These are phyloP conservation scores for Pseudogymnoascus sp. DNA, from an alignment of 2,329 filamentous ascomycete genomes.

Conservation along the genomic window DNA sequence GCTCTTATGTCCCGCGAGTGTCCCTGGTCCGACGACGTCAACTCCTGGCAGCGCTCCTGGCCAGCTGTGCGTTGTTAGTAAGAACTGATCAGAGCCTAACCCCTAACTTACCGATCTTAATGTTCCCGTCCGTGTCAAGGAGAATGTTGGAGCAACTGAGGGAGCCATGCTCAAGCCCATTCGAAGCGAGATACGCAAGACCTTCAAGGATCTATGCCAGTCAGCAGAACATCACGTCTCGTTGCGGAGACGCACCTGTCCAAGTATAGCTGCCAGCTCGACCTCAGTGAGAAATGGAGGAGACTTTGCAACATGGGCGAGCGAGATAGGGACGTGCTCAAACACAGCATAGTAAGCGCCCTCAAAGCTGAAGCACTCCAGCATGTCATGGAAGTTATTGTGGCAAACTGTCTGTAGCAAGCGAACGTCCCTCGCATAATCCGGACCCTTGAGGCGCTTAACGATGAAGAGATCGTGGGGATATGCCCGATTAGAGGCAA, in stretches of 20 bases:
- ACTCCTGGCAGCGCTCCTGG: neutral
- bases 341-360: neutral
- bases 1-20: neutral
- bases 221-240: neutral
- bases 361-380: neutral
- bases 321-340: neutral
- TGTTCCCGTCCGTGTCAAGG: constrained; percentile 13
- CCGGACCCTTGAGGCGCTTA: neutral
- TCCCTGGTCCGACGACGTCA: neutral
- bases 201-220: neutral
- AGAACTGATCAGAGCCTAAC: neutral
- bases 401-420: neutral
- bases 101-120: constrained; percentile 13
- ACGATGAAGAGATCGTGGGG: neutral
- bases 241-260: neutral
- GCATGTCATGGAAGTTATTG: neutral
- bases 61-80: constrained; percentile 3
- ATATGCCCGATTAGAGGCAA: neutral
- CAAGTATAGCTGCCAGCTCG: constrained; percentile 2
- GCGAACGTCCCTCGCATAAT: neutral
- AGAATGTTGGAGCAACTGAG: constrained; percentile 10
- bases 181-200: neutral
- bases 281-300: neutral
- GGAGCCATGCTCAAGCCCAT: constrained; percentile 5
- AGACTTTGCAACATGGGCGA: neutral